Evolutionary conservation across 441 rosid species (phyloP), one percentile per base, ranked within the genome.

Genomic region (Populus hybrid): DNA sequence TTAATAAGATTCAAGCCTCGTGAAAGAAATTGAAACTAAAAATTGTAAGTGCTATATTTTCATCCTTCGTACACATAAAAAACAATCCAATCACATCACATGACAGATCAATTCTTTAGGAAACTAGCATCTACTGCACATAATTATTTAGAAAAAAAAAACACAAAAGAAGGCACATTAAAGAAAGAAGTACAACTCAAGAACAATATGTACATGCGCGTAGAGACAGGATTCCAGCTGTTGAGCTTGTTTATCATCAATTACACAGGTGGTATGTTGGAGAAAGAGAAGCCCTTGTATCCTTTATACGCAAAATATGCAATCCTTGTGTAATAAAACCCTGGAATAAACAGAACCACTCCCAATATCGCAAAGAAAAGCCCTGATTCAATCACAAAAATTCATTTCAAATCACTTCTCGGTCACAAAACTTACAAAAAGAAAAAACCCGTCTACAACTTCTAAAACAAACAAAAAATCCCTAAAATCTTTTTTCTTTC

Each of bases 221-320:
- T 24, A 28, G 63, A 11, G 24, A 38, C 23, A 18, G 18, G 36
- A 53, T 40, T 12, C 32, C 61, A 72, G 36, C 57, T 36, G 6
- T 50, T 28, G 34, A 26, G 70, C n/a, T 67, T 2, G 50, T 35
- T 42, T 1, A 71, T 63, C 68, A 42, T 67, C 67, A 61, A 64
- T 86, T 88, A 95, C 38, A 92, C 97, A 4, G 98, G 88, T 0
- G 99, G 98, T 59, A 94, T 95, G 83, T 89, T 95, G 78, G 94
- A 75, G 84, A 94, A 95, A 71, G 99, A 95, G 90, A 95, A 95
- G 72, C 99, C 99, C 83, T 90, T 88, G 88, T 95, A 95, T 67
- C 98, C 99, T 78, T 95, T 92, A 77, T 94, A 94, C 1, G 98
- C 98, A 76, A 94, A 95, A 81, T 94, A 95, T 0, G 98, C 97